Base-by-base conservation (phyloP, 2,329 filamentous ascomycete genomes). In the Bertia moriformis region DNA sequence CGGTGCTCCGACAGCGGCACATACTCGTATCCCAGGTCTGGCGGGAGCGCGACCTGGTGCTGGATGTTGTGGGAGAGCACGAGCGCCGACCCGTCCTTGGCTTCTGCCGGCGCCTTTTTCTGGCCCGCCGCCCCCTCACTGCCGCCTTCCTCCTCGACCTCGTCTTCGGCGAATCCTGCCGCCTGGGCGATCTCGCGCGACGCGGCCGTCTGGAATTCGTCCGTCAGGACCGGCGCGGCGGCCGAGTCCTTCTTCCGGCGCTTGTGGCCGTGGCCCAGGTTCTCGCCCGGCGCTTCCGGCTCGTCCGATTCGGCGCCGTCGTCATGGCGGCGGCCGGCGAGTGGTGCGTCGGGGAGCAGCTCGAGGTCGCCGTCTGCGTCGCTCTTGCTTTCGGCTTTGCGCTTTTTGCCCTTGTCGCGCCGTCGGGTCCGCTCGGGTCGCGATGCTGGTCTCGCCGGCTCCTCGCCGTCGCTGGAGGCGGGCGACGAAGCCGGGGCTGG, bases 21-120 rank as follows among this genome's bases (percentile, higher is more conserved):
- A 55, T 94, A 95, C 56, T 89, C 81, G 65, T 93, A 93, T 7
- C n/a, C 22, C 7, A 27, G 22, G 56, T 93, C 85, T 7, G 89
- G 88, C 2, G 91, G 91, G 15, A 98, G 69, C 12, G 91, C 85
- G 49, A 96, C 91, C 62, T 98, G 89, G 67, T 98, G 91, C 60
- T 93, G 88, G 50, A 98, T 93, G 65, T 98, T 94, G 65, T 98
- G 91, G 37, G 86, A 89, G 39, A 98, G 63, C 17, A 93, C 81
- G 19, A 98, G 76, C 4, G 81, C 22, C n/a, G n/a, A n/a, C n/a
- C n/a, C n/a, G n/a, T n/a, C n/a, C n/a, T n/a, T n/a, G n/a, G n/a
- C n/a, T n/a, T n/a, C n/a, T n/a, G n/a, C n/a, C n/a, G n/a, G n/a
- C n/a, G n/a, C n/a, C n/a, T n/a, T n/a, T n/a, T n/a, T n/a, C n/a